A percentile compares a stretch with the other conserved stretches of the same genome.
These are phyloP conservation scores for Boeremia lycopersici DNA, from an alignment of 2,329 filamentous ascomycete genomes.

Conservation along the genomic window DNA sequence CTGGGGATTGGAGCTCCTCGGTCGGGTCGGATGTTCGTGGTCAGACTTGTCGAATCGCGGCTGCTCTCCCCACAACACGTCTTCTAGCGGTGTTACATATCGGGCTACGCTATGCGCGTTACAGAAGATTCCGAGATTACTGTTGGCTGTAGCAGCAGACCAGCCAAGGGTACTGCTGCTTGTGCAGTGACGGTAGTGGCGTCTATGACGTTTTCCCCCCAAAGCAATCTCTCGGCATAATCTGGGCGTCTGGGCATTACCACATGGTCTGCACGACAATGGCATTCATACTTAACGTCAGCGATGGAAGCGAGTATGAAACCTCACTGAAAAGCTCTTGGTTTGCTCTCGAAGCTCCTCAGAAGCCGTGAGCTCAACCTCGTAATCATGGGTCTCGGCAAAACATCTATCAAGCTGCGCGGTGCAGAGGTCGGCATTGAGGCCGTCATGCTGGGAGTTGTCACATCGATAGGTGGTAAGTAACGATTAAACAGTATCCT, in stretches of 20 bases:
- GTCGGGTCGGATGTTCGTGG: slow-evolving; percentile 13
- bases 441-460: slow-evolving; percentile 60
- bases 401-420: slow-evolving; percentile 36
- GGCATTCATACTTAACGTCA: slow-evolving; percentile 27
- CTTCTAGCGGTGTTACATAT: slow-evolving; percentile 26
- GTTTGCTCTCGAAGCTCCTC: neutral
- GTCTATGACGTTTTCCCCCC: slow-evolving; percentile 29
- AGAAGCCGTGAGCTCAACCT: slow-evolving; percentile 4
- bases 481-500: neutral
- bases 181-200: slow-evolving; percentile 27
- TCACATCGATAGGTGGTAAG: slow-evolving; percentile 62
- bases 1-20: slow-evolving; percentile 13
- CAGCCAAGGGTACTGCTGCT: slow-evolving; percentile 23
- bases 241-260: slow-evolving; percentile 32
- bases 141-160: slow-evolving; percentile 22
- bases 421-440: slow-evolving; percentile 42
- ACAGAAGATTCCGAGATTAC: slow-evolving; percentile 18
- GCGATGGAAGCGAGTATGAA: slow-evolving; percentile 3
- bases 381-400: slow-evolving; percentile 35
- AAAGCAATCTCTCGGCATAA: slow-evolving; percentile 25
- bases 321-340: neutral
- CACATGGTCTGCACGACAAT: slow-evolving; percentile 20
- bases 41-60: slow-evolving; percentile 26
- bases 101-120: slow-evolving; percentile 25
- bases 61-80: slow-evolving; percentile 27